Evolutionary conservation across 352 stramenopile genomes (phyloP), one percentile per base, ranked within the genome.

Genomic region (Phytophthora sp.): DNA sequence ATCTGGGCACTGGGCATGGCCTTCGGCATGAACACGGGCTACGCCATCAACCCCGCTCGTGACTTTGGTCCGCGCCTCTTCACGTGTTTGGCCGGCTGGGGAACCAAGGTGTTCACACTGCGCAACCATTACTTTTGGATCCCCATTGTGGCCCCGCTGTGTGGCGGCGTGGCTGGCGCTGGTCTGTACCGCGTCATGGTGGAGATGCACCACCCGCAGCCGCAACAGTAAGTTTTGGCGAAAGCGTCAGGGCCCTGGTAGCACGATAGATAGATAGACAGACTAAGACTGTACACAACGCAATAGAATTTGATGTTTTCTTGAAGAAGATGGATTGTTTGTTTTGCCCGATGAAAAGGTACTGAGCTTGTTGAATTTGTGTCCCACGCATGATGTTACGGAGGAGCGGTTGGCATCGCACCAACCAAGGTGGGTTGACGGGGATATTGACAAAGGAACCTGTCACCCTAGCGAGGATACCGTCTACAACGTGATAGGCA

Each of bases 1-100:
- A 76, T 89, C 64, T 68, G 74, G 53, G 77, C 60, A 0, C 56
- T 89, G 41, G 78, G 78, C 36, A 88, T 89, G 72, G 75, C 76
- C 6, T 84, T 89, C 50, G 56, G 56, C 33, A 63, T 63, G 56
- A 60, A 60, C 36, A 60, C 77, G 11, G 75, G 76, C 3, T 89
- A 86, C 60, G 80, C 80, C 0, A 29, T 89, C 8, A 89, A 89
- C 63, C 80, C 76, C 1, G 76, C 76, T 4, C 67, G 71, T 21
- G 76, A 85, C 64, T 66, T 85, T 13, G 73, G 66, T 26, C 71
- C 71, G 29, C 69, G 76, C 9, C 29, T 85, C 15, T 79, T 86
- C 50, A 69, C 74, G 39, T 18, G 31, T 9, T 26, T 59, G 20
- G 77, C 74, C 9, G 77, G 77, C 52, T 82, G 69, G 64, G 77